Evolutionary conservation across 371 early-diverging fungal genomes (phyloP), one percentile per base, ranked within the genome.

Genomic region (Saksenaea vasiformis): DNA sequence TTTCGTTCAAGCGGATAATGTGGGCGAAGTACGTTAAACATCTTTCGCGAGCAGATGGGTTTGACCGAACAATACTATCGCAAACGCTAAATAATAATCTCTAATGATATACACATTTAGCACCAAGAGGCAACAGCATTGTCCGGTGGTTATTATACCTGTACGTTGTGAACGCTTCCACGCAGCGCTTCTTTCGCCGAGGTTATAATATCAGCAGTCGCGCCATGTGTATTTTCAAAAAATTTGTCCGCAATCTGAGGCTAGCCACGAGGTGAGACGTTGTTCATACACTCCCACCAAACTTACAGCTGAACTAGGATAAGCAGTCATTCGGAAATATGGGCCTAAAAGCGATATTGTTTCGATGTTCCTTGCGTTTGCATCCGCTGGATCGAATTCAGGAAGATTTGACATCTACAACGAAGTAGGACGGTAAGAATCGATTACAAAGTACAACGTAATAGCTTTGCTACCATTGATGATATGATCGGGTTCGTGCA

Each of bases 51-150:
- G 89, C 67, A 0, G 68, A 81, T 0, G 90, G 72, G 17, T 82
- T 79, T 1, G 91, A 67, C 53, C 94, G 86, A 19, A 97, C 86
- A 31, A 97, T 80, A 3, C 82, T 70, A 77, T 93, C 89, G 41
- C 88, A 69, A 1, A 93, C 73, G 26, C 76, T 77, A 71, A 93
- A 89, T 56, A 94, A 75, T 0, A 82, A 71, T 0, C 70, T 58
- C 80, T 94, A 79, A 24, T 66, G 28, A 9, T 51, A 24, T 35
- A 28, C 28, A 37, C 41, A 1, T 36, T 17, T 34, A 64, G 19
- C 5, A 17, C 7, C n/a, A n/a, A 17, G 13, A 39, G 44, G 14
- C 5, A 60, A 19, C 4, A 58, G 8, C 17, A 2, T 0, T 17
- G 2, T 26, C 11, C n/a, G n/a, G 19, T 31, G 2, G 11, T 4